A percentile compares a stretch with the other conserved stretches of the same genome.
Conservation (phyloP, 768 basidiomycete genomes). For the Naganishia vaughanmartiniae region DNA sequence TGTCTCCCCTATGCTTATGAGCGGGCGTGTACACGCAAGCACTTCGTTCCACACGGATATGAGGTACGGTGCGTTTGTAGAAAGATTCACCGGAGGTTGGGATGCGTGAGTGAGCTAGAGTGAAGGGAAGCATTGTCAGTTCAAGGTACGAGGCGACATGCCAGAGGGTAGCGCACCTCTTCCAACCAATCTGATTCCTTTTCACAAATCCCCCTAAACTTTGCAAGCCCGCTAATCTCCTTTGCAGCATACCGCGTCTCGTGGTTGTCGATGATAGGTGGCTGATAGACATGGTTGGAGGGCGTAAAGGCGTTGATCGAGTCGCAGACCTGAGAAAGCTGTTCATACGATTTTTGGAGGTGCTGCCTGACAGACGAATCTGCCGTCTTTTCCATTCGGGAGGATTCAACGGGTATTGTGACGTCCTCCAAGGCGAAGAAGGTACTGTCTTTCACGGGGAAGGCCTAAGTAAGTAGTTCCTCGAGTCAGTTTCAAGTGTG, state of each 20-base stretch:
- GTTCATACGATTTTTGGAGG: background rate
- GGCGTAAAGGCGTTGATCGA: slow-evolving; percentile 14
- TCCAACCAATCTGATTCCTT: slow-evolving; percentile 38
- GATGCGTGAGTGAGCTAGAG: slow-evolving; percentile 30
- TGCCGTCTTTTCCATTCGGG: background rate
- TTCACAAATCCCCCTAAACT: slow-evolving; percentile 33
- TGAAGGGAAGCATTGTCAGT: background rate
- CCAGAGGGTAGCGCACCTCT: slow-evolving; percentile 28
- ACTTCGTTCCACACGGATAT: slow-evolving; percentile 80
- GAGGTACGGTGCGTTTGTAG: slow-evolving; percentile 74
- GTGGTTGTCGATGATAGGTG: slow-evolving; percentile 47
- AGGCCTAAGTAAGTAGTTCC: too few relatives aligned
- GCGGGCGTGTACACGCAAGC: slow-evolving; percentile 60
- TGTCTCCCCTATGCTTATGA: slow-evolving; percentile 59
- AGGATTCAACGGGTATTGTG: background rate
- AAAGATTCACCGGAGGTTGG: slow-evolving; percentile 37
- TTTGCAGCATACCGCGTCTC: slow-evolving; percentile 40
- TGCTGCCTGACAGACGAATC: background rate
- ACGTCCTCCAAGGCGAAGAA: too few relatives aligned
- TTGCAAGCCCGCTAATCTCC: slow-evolving; percentile 40
- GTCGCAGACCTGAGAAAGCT: slow-evolving; percentile 6
- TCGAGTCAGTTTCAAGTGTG: too few relatives aligned
- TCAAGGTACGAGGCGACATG: background rate
- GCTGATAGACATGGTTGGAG: slow-evolving; percentile 33
- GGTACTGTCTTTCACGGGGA: too few relatives aligned